Conservation (phyloP, 768 basidiomycete genomes). For the Pleurotus platypus region DNA sequence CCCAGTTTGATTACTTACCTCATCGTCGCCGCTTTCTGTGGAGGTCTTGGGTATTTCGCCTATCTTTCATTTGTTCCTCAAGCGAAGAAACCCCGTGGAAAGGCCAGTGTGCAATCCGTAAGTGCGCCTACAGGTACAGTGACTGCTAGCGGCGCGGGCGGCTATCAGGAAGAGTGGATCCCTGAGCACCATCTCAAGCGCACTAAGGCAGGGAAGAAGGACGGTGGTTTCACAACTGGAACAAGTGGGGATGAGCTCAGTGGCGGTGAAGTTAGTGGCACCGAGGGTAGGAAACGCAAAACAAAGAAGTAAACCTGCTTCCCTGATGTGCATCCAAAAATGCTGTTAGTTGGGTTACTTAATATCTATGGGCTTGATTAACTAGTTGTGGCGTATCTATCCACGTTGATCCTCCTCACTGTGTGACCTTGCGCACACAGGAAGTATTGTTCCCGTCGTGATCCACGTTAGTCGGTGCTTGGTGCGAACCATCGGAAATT, state of each 20-base stretch:
- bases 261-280: conserved; percentile 59
- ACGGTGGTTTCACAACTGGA: conserved; percentile 37
- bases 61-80: conserved; percentile 66
- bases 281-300: conserved; percentile 59
- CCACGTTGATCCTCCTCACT: no score
- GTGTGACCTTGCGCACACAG: no score
- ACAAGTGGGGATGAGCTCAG: conserved; percentile 67
- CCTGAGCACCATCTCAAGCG: conserved; percentile 86
- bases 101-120: conserved; percentile 39
- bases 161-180: conserved; percentile 89
- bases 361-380: no score
- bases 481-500: no score
- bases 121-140: conserved; percentile 54
- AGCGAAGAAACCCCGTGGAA: conserved; percentile 51
- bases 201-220: conserved; percentile 46
- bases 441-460: no score
- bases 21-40: conserved; percentile 60
- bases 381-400: no score
- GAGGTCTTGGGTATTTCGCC: conserved; percentile 59
- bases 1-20: conserved; percentile 64
- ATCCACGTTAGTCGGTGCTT: no score
- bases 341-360: no score
- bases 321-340: no score
- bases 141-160: conserved; percentile 63
- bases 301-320: conserved; percentile 33